These are phyloP conservation scores for Leccinum uliginosum DNA, from an alignment of 768 basidiomycete species.

Conservation along the genomic window DNA sequence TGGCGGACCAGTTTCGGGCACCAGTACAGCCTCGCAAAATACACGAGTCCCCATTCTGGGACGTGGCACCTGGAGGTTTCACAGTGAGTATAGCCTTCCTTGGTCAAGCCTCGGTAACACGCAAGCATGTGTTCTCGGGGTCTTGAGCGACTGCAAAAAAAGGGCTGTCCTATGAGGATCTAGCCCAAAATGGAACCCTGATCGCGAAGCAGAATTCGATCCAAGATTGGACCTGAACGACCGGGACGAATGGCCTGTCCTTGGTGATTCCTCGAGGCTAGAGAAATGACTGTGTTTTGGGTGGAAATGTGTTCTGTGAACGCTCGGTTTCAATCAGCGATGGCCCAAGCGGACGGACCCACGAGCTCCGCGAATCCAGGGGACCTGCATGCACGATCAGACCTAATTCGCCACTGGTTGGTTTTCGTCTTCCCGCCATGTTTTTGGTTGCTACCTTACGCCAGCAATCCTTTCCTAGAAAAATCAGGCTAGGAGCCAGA, in stretches of 20 bases:
- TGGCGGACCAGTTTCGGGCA: constrained; percentile 9
- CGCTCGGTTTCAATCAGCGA: constrained; percentile 29
- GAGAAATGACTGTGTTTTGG: constrained; percentile 5
- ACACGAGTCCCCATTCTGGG: constrained; percentile 17
- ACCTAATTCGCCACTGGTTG: constrained; percentile 27
- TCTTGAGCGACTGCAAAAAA: constrained; percentile 26
- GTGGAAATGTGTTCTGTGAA: constrained; percentile 27
- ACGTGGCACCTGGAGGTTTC: constrained; percentile 13
- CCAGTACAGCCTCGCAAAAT: constrained; percentile 19
- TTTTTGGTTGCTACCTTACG: constrained; percentile 27
- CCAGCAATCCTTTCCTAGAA: constrained; percentile 27
- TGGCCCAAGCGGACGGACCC: constrained; percentile 24
- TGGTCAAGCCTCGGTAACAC: constrained; percentile 25
- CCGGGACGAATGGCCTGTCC: constrained; percentile 27
- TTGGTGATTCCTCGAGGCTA: constrained; percentile 37
- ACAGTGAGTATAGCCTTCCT: constrained; percentile 30
- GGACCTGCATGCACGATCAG: constrained; percentile 28
- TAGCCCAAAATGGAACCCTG: constrained; percentile 49
- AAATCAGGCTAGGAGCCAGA: constrained; percentile 17
- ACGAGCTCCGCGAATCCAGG: constrained; percentile 33
- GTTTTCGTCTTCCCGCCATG: constrained; percentile 30
- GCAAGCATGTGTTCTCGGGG: constrained; percentile 24
- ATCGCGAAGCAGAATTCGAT: constrained; percentile 37
- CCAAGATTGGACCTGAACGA: constrained; percentile 29
- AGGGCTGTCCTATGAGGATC: constrained; percentile 20